Evolutionary conservation across 129 eudicot species (phyloP).

Genomic region (Logfia minima): DNA sequence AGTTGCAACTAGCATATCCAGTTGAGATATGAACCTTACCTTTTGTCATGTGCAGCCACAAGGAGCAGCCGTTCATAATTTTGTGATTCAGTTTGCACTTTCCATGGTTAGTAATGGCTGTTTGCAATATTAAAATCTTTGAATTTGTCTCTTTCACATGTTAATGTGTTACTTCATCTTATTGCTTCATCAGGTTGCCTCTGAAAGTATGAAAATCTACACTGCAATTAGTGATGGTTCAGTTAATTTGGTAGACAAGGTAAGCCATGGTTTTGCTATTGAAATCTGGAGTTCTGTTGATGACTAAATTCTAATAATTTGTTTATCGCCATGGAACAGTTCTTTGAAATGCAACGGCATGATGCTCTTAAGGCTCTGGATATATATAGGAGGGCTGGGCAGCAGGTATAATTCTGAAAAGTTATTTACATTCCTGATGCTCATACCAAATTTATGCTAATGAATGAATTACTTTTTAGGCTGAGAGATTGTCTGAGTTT

Average conservation of each 20-base stretch:
- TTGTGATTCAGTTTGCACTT: conserved; percentile 61
- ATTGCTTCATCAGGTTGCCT: conserved; percentile 54
- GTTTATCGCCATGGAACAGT: conserved; percentile 40
- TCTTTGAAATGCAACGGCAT: conserved; percentile 72
- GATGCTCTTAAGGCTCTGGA: conserved; percentile 77
- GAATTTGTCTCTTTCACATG: conserved; percentile 7
- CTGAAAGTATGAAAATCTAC: conserved; percentile 73
- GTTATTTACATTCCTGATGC: not conserved
- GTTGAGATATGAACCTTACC: conserved; percentile 1
- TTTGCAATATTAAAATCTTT: not conserved
- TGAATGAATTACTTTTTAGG: conserved; percentile 43
- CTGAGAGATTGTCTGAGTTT: conserved; percentile 59
- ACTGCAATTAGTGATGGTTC: conserved; percentile 64
- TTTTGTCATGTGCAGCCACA: conserved; percentile 49
- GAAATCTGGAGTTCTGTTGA: not conserved
- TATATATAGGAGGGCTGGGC: conserved; percentile 58
- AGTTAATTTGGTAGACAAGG: conserved; percentile 69
- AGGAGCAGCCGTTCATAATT: conserved; percentile 62
- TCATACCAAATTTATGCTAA: conserved; percentile 6
- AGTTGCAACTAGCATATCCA: not conserved
- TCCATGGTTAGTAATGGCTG: conserved; percentile 52
- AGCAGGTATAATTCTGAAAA: conserved; percentile 45
- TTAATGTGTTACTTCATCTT: conserved; percentile 5
- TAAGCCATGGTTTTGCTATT: conserved; percentile 15
- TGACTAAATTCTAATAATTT: conserved; percentile 1